Evolutionary conservation across 805 yeast genomes (phyloP), one percentile per base, ranked within the genome.

Genomic region (Lipomyces yamanashiensis): DNA sequence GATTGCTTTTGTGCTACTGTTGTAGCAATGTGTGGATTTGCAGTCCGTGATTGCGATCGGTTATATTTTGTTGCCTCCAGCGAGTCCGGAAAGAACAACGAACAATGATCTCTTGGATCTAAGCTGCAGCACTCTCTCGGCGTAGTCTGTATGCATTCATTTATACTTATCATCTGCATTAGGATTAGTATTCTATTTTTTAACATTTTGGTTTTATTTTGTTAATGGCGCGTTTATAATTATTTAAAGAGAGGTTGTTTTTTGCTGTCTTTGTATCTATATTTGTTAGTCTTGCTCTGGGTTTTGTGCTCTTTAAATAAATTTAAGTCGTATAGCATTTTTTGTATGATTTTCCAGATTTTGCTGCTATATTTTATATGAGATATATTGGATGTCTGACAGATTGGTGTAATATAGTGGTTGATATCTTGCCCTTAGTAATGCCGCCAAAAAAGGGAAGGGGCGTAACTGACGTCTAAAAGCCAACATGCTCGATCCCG

Each of bases 261-360:
- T 34, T 50, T 50, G 7, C 13, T 8, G 10, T 34, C n/a, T 50
- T 50, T 50, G 54, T 34, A 50, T 50, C 43, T 34, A 50, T 50
- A 50, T 50, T 23, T 50, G 19, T 39, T 39, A 39, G 7, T 39
- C n/a, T 39, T 39, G n/a, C n/a, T 49, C n/a, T 21, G 33, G 43
- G 21, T 15, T 50, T 15, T 37, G 13, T 4, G 41, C 43, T n/a
- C 41, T 50, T 36, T 50, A 12, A 19, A 45, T 45, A n/a, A 19
- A 23, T 13, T 45, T 45, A 39, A 39, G 43, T 39, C 13, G 13
- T 39, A 12, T 39, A 3, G 7, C n/a, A 13, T 39, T n/a, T 39
- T 39, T 13, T 39, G n/a, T 39, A 39, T 2, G 43, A 39, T 6
- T 39, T 39, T 39, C 2, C 7, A 2, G 7, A 7, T 12, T 3